phyloP scores from a whole-genome alignment of 2,329 filamentous ascomycete genomes.

The Colletotrichum sansevieriae region DNA sequence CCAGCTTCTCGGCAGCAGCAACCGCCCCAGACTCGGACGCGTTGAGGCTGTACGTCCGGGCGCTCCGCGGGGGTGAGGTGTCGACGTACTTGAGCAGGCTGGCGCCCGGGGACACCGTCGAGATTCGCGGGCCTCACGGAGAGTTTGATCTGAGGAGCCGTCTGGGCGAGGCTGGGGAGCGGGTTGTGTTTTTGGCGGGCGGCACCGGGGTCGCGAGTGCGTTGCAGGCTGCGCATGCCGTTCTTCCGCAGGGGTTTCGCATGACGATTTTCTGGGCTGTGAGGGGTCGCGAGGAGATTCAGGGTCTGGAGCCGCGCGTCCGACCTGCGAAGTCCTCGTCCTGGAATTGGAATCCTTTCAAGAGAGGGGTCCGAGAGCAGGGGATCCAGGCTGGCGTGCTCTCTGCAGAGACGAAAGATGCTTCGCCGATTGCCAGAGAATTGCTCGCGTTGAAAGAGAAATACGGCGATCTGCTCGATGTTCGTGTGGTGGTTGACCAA shows the following conservation, averaged over 20 bases:
- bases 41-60: conserved; percentile 83
- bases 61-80: conserved; percentile 84
- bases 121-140: conserved; percentile 82
- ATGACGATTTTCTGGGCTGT: conserved; percentile 84
- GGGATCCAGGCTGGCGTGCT: conserved; percentile 43
- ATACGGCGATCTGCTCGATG: conserved; percentile 68
- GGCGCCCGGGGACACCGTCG: conserved; percentile 70
- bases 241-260: conserved; percentile 73
- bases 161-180: conserved; percentile 50
- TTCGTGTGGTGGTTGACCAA: conserved; percentile 87
- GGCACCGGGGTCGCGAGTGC: conserved; percentile 94
- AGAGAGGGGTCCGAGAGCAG: background rate
- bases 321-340: conserved; percentile 29
- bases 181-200: conserved; percentile 87
- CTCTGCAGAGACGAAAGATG: conserved; percentile 43
- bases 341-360: conserved; percentile 41
- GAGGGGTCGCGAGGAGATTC: conserved; percentile 59
- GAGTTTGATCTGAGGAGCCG: conserved; percentile 69
- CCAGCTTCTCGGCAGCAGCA: conserved; percentile 46
- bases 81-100: conserved; percentile 82
- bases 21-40: conserved; percentile 51
- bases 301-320: background rate
- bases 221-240: conserved; percentile 79
- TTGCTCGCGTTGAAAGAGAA: conserved; percentile 71
- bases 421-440: conserved; percentile 70